phyloP scores from a whole-genome alignment of 1,139 yeast species.

The Candida glucosophila region DNA sequence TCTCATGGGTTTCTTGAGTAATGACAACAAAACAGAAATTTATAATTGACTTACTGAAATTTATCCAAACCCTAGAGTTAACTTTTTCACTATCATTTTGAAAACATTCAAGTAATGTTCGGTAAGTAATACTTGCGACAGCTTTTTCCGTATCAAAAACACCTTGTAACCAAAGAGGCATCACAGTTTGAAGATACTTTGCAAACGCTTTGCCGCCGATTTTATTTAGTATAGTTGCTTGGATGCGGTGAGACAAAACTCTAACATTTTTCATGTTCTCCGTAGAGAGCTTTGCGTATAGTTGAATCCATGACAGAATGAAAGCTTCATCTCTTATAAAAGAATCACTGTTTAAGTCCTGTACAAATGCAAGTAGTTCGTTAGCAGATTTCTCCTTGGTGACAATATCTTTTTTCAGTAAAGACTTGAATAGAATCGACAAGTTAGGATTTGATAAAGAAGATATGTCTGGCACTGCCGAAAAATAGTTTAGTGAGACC shows the following conservation, averaged over 20 bases:
- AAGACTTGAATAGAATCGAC: slow-evolving; percentile 60
- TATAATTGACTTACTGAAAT: slow-evolving; percentile 49
- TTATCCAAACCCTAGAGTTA: slow-evolving; percentile 44
- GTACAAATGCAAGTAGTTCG: slow-evolving; percentile 38
- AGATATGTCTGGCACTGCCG: slow-evolving; percentile 68
- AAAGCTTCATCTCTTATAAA: slow-evolving; percentile 38
- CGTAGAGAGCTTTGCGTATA: slow-evolving; percentile 70
- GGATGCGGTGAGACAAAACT: slow-evolving; percentile 51
- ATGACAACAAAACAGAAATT: slow-evolving; percentile 46
- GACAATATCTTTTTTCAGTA: slow-evolving; percentile 69
- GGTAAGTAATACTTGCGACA: slow-evolving; percentile 45
- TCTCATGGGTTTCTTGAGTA: slow-evolving; percentile 47
- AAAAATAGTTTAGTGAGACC: slow-evolving; percentile 66
- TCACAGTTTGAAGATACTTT: slow-evolving; percentile 59
- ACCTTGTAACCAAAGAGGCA: slow-evolving; percentile 71
- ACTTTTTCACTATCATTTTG: slow-evolving; percentile 49
- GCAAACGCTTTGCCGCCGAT: slow-evolving; percentile 55
- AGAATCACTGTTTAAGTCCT: slow-evolving; percentile 8
- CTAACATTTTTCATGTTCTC: slow-evolving; percentile 66
- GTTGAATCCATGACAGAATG: slow-evolving; percentile 65
- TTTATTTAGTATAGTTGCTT: slow-evolving; percentile 36
- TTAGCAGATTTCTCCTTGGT: slow-evolving; percentile 75
- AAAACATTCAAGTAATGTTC: slow-evolving; percentile 45
- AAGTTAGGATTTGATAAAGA: slow-evolving; percentile 50
- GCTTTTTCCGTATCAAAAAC: slow-evolving; percentile 57